These are phyloP conservation scores for Phytophthora nicotianae DNA, from an alignment of 352 stramenopile genomes.

Conservation along the genomic window DNA sequence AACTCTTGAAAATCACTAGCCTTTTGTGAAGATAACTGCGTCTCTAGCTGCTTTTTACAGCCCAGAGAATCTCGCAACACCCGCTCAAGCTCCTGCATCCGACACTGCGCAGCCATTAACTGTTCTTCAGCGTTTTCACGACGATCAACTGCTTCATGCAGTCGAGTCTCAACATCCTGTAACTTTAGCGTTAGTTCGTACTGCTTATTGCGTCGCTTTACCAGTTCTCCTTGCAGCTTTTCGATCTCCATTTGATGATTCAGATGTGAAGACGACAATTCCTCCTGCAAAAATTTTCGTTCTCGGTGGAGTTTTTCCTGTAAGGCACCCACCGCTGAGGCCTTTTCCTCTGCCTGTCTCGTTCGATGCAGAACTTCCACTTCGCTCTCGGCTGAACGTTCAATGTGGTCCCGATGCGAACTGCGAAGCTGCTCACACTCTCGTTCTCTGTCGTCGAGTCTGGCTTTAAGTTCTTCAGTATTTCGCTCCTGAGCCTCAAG, in stretches of 20 bases:
- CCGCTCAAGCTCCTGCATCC: conserved; percentile 70
- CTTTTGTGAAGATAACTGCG: conserved; percentile 31
- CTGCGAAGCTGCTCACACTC: conserved; percentile 52
- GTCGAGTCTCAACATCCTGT: conserved; percentile 57
- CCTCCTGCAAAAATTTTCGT: conserved; percentile 47
- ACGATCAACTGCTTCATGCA: conserved; percentile 46
- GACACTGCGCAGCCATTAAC: conserved; percentile 43
- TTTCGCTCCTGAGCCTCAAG: conserved; percentile 61
- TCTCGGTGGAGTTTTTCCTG: conserved; percentile 67
- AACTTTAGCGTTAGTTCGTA: conserved; percentile 81
- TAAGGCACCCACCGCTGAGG: conserved; percentile 35
- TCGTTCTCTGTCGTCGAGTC: conserved; percentile 29
- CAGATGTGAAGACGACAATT: conserved; percentile 48
- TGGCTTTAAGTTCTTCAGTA: conserved; percentile 30
- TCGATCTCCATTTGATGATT: conserved; percentile 67
- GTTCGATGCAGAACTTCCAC: conserved; percentile 57
- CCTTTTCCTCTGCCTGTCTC: conserved; percentile 49
- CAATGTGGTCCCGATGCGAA: conserved; percentile 18
- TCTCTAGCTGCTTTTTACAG: conserved; percentile 59
- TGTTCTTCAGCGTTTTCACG: conserved; percentile 54
- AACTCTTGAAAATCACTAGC: not conserved
- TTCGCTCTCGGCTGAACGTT: conserved; percentile 47
- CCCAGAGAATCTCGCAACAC: conserved; percentile 58
- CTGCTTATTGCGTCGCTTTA: conserved; percentile 76
- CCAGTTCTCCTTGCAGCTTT: conserved; percentile 69